These are phyloP conservation scores for Trichothecium roseum DNA, from an alignment of 2,329 filamentous ascomycete species.

Conservation along the genomic window DNA sequence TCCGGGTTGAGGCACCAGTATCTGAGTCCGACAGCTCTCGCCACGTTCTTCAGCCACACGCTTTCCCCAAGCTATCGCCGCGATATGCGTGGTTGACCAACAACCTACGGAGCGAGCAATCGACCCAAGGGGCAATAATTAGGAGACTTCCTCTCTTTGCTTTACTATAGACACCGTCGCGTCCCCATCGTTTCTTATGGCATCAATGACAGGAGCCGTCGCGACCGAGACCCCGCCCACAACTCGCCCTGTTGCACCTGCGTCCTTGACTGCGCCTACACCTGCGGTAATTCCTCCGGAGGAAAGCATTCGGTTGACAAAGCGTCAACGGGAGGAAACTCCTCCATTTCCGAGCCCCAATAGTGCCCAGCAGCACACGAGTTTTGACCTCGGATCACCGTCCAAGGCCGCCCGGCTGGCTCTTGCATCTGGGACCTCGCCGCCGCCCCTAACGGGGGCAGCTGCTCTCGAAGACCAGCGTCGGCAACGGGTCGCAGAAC, in stretches of 20 bases:
- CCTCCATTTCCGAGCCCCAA: constrained; percentile 26
- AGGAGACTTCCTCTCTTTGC: not conserved
- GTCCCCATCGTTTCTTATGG: constrained; percentile 28
- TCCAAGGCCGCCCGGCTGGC: constrained; percentile 43
- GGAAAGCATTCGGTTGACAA: constrained; percentile 27
- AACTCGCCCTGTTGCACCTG: constrained; percentile 20
- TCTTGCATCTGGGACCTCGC: constrained; percentile 29
- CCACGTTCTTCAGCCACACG: constrained; percentile 33
- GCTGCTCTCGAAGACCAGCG: constrained; percentile 44
- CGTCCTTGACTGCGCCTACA: constrained; percentile 6
- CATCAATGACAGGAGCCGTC: constrained; percentile 41
- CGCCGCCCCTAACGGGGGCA: constrained; percentile 39
- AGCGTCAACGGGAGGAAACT: constrained; percentile 37
- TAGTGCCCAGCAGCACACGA: constrained; percentile 16
- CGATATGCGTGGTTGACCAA: constrained; percentile 23
- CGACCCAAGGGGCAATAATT: constrained; percentile 3
- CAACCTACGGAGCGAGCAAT: not conserved
- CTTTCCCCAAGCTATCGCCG: constrained; percentile 18
- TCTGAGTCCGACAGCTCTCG: constrained; percentile 24
- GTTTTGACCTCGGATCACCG: constrained; percentile 33
- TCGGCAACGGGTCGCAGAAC: constrained; percentile 32
- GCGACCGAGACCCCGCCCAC: constrained; percentile 39
- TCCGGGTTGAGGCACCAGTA: constrained; percentile 4
- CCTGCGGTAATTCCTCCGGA: constrained; percentile 25
- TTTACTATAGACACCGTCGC: not conserved